A percentile compares a stretch with the other conserved stretches of the same genome.
Conservation (phyloP, 1,284 basidiomycete species). For the Malassezia cuniculi region DNA sequence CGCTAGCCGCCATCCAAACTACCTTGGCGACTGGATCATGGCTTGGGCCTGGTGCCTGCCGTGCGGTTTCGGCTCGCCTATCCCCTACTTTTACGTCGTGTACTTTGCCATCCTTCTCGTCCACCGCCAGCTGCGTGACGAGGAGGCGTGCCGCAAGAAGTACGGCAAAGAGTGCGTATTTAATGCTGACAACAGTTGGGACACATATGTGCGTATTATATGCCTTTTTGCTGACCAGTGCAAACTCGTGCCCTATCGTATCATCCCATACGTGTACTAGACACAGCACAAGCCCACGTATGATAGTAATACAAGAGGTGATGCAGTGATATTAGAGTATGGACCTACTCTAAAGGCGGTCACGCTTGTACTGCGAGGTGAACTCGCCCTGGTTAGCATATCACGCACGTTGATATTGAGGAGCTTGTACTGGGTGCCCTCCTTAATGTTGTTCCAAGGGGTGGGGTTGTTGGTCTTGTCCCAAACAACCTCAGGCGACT, state of each 20-base stretch:
- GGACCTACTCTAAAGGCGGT: conserved; percentile 31
- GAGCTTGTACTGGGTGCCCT: conserved; percentile 37
- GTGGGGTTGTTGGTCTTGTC: conserved; percentile 43
- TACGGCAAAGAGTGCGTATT: conserved; percentile 59
- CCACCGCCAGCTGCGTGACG: conserved; percentile 80
- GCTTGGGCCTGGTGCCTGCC: conserved; percentile 86
- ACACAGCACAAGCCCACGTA: background rate
- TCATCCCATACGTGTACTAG: conserved; percentile 73
- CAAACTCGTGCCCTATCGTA: conserved; percentile 60
- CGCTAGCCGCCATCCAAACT: conserved; percentile 67
- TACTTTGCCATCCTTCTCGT: conserved; percentile 78
- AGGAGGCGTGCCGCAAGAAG: conserved; percentile 67
- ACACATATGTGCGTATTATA: conserved; percentile 13
- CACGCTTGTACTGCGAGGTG: conserved; percentile 36
- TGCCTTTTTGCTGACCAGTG: conserved; percentile 9
- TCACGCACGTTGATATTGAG: conserved; percentile 28
- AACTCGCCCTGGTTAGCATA: conserved; percentile 15
- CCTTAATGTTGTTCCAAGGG: conserved; percentile 39
- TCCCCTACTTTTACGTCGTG: conserved; percentile 87
- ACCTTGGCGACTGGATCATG: conserved; percentile 69
- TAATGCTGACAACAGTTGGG: conserved; percentile 13
- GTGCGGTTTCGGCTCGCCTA: conserved; percentile 75
- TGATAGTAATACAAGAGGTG: background rate
- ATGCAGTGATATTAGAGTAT: too few species aligned
- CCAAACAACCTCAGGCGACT: conserved; percentile 40